Evolutionary conservation across 2,329 filamentous ascomycete genomes (phyloP), one percentile per base, ranked within the genome.

Genomic region (Didymella lethalis): DNA sequence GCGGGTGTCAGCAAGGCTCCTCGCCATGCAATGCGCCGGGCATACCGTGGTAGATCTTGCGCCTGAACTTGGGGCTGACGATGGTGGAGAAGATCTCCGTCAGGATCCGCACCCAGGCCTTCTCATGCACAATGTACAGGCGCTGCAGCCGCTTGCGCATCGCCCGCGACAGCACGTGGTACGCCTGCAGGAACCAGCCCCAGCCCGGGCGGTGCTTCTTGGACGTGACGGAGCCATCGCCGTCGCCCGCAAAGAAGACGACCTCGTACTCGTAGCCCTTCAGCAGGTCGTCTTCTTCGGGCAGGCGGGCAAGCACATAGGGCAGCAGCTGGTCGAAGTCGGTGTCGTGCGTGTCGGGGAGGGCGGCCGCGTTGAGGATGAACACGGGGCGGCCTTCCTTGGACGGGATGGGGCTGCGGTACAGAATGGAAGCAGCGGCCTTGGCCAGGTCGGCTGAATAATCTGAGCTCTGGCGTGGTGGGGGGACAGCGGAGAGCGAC

Each of bases 171-270:
- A 86, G 77, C 60, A 85, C 78, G 66, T 85, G 82, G 71, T 86
- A 86, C 16, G 83, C 83, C 64, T 85, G 83, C 49, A 86, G 72
- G 63, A 84, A 85, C 84, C 84, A 86, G 38, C 82, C 82, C 78
- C 82, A 83, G 26, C 81, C 81, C 1, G 84, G 83, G 44, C 79
- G 67, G 49, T 77, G 77, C 71, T 82, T 84, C 71, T 80, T 84
- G 41, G 74, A 71, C 10, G 79, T 80, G 14, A 74, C 76, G 46
- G 76, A 78, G 47, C 79, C 81, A 46, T 78, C 77, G 36, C 79
- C 79, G 10, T 82, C 83, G n/a, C 83, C 84, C 4, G 84, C 83
- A 65, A 86, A 85, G 73, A 86, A 85, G 54, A 86, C 76, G 45
- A 86, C 79, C 66, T 85, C 84, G 64, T 86, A 86, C 55, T 84